Percentiles rank a stretch among this genome's conserved stretches.
Conservation (phyloP, 768 basidiomycete species). For the Termitomyces titanicus region DNA sequence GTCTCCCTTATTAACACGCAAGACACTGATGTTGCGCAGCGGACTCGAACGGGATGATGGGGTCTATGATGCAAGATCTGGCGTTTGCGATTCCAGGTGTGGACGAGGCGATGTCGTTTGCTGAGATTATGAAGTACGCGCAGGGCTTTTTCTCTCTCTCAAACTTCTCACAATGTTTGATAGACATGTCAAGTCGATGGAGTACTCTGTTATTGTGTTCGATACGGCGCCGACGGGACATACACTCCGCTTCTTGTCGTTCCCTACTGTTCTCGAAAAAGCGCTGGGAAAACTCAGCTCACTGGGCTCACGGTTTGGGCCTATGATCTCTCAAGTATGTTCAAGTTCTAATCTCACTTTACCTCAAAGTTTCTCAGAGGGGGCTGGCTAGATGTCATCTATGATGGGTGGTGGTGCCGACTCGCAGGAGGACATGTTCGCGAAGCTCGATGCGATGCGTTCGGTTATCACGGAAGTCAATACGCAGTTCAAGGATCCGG, state of each 20-base stretch:
- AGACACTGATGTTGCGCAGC: conserved; percentile 36
- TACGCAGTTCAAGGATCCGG: conserved; percentile 99
- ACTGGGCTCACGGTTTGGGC: conserved; percentile 93
- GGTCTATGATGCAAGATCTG: conserved; percentile 99
- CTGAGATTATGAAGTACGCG: conserved; percentile 98
- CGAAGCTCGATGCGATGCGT: conserved; percentile 95
- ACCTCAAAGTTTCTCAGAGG: no score
- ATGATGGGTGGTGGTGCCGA: conserved; percentile 94
- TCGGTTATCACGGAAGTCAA: conserved; percentile 98
- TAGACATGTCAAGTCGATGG: conserved; percentile 99
- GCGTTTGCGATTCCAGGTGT: conserved; percentile 99
- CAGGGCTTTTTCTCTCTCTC: not conserved
- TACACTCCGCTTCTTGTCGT: conserved; percentile 97
- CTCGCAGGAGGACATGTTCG: conserved; percentile 97
- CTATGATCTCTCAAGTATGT: conserved; percentile 85
- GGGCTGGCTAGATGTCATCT: conserved; percentile 74
- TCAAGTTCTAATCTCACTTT: not conserved
- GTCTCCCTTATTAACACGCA: conserved; percentile 1
- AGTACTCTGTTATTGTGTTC: conserved; percentile 99
- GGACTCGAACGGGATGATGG: conserved; percentile 93
- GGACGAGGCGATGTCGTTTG: conserved; percentile 99
- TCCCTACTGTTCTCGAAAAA: conserved; percentile 96
- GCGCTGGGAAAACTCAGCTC: conserved; percentile 92
- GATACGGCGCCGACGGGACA: conserved; percentile 99
- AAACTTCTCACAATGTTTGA: conserved; percentile 2